Base-by-base conservation (phyloP, 2,329 filamentous ascomycete species). In the Trichoderma arundinaceum region DNA sequence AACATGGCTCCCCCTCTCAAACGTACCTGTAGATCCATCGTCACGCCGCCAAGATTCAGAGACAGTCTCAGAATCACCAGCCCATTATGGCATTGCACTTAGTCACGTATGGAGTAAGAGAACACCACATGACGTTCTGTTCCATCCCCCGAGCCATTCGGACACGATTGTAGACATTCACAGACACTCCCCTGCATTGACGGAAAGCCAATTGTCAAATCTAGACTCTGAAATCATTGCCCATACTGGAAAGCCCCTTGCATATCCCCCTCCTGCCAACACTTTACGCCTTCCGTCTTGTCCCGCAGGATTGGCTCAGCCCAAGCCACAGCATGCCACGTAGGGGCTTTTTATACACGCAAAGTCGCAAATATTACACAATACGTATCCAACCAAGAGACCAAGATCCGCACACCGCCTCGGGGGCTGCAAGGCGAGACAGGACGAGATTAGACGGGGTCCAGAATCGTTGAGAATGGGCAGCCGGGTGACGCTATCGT, bases 251-350 rank as follows among this genome's bases (percentile, higher is more conserved):
- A 15, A 7, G 13, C 39, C 60, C 59, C 60, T 63, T 63, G 49
- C 60, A 63, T 63, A 32, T 51, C 60, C 22, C 22, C 22, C 49
- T 46, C 17, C 28, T 63, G 60, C 49, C 39, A 46, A 63, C 60
- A 54, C 49, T 63, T 63, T 54, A 63, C 60, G 17, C 13, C 22
- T 15, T 43, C 10, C 35, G 35, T 41, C 39, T 22, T 48, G 28
- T 41, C 39, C 35, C 59, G 28, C 41, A 33, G n/a, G 10, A 63
- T 35, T 39, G 38, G 33, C 13, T 53, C 32, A 13, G 17, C 8
- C 17, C 49, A 53, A 53, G 59, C 59, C 28, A 44, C 59, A 38
- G 48, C 60, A 53, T 63, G 60, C 38, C 60, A 63, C 48, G 60
- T 53, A 46, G 49, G 35, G 9, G 49, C 39, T 41, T 17, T 17